phyloP scores from a whole-genome alignment of 2,329 filamentous ascomycete species.

The Phaeosphaeria sp. region DNA sequence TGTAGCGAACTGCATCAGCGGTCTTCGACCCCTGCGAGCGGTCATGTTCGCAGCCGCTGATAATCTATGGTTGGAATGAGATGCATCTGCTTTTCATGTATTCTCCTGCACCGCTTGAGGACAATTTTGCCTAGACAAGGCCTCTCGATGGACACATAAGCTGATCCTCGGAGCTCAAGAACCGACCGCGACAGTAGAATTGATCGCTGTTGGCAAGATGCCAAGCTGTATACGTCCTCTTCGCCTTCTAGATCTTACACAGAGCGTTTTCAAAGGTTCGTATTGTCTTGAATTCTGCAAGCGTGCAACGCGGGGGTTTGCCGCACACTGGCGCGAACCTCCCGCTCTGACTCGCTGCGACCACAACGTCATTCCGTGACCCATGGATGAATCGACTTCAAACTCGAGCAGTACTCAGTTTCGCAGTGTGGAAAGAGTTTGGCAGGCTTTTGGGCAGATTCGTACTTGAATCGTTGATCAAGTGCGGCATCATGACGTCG shows the following conservation, averaged over 20 bases:
- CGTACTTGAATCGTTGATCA: not conserved
- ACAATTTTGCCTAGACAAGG: not conserved
- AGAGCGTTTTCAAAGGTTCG: too few relatives aligned
- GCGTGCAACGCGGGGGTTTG: not conserved
- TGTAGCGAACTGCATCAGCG: not conserved
- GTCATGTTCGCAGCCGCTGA: not conserved
- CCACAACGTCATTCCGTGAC: not conserved
- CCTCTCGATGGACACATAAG: not conserved
- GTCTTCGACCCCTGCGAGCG: not conserved
- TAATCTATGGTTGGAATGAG: not conserved
- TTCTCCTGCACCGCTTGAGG: not conserved
- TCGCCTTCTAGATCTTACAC: not conserved
- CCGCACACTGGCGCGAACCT: not conserved
- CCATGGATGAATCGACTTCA: not conserved
- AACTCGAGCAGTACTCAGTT: not conserved
- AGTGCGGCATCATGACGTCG: constrained; percentile 1
- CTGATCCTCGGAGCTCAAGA: not conserved
- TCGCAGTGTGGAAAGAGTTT: too few relatives aligned
- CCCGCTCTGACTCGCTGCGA: not conserved
- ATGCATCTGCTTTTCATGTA: not conserved
- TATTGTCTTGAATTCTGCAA: not conserved
- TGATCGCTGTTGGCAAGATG: not conserved
- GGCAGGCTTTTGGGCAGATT: not conserved
- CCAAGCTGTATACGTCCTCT: not conserved
- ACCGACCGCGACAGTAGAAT: not conserved